Conservation (phyloP, 257 asterid species). For the Cynanchum wilfordii region DNA sequence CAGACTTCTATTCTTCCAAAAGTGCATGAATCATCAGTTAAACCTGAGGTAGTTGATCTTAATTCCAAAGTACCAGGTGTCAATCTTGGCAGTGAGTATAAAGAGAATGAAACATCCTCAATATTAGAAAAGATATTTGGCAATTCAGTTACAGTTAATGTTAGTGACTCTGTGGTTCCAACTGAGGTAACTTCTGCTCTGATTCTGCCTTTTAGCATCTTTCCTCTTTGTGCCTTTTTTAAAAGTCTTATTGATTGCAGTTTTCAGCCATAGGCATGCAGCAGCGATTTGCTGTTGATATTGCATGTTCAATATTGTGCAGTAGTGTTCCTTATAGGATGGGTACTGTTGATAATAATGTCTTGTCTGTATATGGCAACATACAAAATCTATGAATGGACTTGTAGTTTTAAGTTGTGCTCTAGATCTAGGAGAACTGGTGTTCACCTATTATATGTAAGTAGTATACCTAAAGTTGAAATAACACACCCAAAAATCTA, state of each 20-base stretch:
- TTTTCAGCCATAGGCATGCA: background rate
- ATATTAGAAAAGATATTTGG: slow-evolving; percentile 62
- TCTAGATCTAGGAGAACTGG: background rate
- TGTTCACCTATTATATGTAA: background rate
- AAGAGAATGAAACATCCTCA: slow-evolving; percentile 37
- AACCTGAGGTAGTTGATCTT: slow-evolving; percentile 29
- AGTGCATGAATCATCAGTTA: slow-evolving; percentile 33
- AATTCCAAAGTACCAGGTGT: slow-evolving; percentile 33
- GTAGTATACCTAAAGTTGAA: background rate
- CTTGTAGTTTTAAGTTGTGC: background rate
- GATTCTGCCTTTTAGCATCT: slow-evolving; percentile 4
- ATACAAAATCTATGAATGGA: background rate
- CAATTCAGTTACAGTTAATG: slow-evolving; percentile 39
- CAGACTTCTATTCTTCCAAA: slow-evolving; percentile 31
- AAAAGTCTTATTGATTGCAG: background rate
- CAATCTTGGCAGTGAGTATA: slow-evolving; percentile 34
- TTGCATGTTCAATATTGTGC: background rate
- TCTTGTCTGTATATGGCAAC: background rate
- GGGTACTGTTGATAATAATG: background rate
- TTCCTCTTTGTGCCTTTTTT: background rate
- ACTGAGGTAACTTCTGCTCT: slow-evolving; percentile 37
- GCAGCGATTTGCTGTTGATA: background rate
- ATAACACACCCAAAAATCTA: background rate
- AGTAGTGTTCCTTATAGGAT: background rate
- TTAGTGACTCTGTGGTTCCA: slow-evolving; percentile 27